A percentile compares a stretch with the other conserved stretches of the same genome.
phyloP scores from a whole-genome alignment of 371 early-diverging fungal genomes.

The Nematocida displodere region DNA sequence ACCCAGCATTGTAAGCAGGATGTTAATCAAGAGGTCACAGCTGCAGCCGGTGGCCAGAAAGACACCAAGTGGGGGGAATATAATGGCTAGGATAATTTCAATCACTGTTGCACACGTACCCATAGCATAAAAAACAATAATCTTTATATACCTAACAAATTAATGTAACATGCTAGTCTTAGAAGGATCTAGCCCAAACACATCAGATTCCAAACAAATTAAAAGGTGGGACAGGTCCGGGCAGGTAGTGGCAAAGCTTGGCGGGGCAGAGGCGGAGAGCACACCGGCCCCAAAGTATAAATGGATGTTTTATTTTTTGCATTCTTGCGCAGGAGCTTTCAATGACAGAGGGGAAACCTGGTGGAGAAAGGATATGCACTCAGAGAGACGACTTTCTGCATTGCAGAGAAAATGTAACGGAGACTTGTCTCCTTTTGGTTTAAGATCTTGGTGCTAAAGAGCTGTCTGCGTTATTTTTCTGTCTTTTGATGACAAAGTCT shows the following conservation, averaged over 20 bases:
- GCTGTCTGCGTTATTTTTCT: too few species aligned
- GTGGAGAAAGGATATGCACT: neutral
- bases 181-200: too few species aligned
- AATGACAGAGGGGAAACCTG: conserved; percentile 17
- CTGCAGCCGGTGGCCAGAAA: conserved; percentile 70
- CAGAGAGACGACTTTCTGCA: conserved; percentile 8
- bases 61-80: conserved; percentile 72
- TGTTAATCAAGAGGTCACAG: conserved; percentile 71
- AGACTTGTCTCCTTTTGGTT: too few species aligned
- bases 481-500: conserved; percentile 25
- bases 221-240: too few species aligned
- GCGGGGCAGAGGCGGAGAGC: too few species aligned
- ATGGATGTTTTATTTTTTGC: conserved; percentile 15
- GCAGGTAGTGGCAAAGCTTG: too few species aligned
- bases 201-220: too few species aligned
- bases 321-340: conserved; percentile 1
- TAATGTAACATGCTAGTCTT: too few species aligned
- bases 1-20: conserved; percentile 71
- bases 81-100: conserved; percentile 65
- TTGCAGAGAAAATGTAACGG: too few species aligned
- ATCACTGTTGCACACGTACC: conserved; percentile 29
- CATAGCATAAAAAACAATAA: neutral
- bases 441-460: too few species aligned
- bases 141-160: too few species aligned
- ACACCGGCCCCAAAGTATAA: too few species aligned